phyloP scores from a whole-genome alignment of 306 rosid species.

The Gastrolobium villosum region DNA sequence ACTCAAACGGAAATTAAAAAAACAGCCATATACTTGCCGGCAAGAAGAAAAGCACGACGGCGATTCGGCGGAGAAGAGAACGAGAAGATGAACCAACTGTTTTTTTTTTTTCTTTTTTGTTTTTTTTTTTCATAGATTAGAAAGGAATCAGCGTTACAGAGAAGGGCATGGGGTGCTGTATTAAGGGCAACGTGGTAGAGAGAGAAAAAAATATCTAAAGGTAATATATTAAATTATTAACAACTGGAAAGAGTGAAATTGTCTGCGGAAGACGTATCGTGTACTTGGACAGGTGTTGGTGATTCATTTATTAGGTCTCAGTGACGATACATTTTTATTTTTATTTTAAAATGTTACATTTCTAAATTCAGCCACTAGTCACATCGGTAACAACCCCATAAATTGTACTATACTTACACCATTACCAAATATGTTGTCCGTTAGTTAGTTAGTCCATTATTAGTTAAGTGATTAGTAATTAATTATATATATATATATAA shows the following conservation, averaged over 20 bases:
- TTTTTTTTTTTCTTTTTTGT: slow-evolving; percentile 11
- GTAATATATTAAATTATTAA: slow-evolving; percentile 22
- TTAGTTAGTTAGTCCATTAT: too few relatives aligned
- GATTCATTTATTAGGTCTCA: not conserved
- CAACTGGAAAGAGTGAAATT: not conserved
- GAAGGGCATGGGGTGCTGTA: slow-evolving; percentile 20
- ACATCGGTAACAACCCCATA: too few relatives aligned
- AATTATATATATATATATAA: too few relatives aligned
- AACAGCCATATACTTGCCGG: not conserved
- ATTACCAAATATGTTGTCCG: too few relatives aligned
- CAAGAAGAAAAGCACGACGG: not conserved
- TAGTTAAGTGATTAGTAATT: too few relatives aligned
- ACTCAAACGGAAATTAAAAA: not conserved
- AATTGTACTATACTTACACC: too few relatives aligned
- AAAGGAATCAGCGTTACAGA: not conserved
- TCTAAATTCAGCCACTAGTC: too few relatives aligned
- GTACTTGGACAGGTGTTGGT: not conserved
- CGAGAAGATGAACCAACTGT: not conserved
- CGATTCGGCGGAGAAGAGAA: slow-evolving; percentile 39
- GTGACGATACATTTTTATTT: too few relatives aligned
- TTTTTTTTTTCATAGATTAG: not conserved
- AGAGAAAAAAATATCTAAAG: slow-evolving; percentile 62
- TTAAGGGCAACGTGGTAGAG: slow-evolving; percentile 42
- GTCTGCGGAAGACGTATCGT: not conserved
- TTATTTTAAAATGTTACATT: too few relatives aligned